phyloP scores from a whole-genome alignment of 768 basidiomycete species.

The Mycena polygramma region DNA sequence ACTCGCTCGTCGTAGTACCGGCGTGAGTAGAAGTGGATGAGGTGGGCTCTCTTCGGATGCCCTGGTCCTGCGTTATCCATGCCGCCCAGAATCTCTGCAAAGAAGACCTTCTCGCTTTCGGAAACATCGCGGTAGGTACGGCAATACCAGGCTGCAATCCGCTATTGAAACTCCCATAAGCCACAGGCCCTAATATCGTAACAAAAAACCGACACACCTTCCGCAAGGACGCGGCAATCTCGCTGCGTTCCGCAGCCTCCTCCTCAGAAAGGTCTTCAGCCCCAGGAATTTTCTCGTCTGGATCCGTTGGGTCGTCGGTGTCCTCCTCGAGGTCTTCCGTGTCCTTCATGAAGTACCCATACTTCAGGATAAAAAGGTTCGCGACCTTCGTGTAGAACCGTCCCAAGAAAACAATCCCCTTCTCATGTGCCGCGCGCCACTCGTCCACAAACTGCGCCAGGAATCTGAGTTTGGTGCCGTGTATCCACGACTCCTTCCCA shows the following conservation, averaged over 20 bases:
- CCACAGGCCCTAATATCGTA: too few relatives aligned
- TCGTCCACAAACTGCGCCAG: background rate
- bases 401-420: background rate
- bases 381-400: background rate
- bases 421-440: background rate
- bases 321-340: conserved; percentile 7
- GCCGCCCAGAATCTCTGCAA: background rate
- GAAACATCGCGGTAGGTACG: background rate
- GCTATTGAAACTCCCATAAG: background rate
- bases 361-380: conserved; percentile 3
- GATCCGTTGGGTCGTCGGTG: conserved; percentile 1
- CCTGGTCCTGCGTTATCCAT: background rate
- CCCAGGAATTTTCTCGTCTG: background rate
- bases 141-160: conserved; percentile 3
- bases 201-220: background rate
- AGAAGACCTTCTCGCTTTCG: background rate
- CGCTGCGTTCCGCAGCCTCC: background rate
- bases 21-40: background rate
- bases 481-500: background rate
- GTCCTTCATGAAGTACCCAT: background rate
- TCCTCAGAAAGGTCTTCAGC: background rate
- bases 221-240: background rate
- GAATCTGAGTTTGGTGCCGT: conserved; percentile 1
- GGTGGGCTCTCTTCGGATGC: background rate
- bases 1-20: conserved; percentile 2